Evolutionary conservation across 2,329 filamentous ascomycete genomes (phyloP), one percentile per base, ranked within the genome.

Genomic region (Geosmithia putterillii): DNA sequence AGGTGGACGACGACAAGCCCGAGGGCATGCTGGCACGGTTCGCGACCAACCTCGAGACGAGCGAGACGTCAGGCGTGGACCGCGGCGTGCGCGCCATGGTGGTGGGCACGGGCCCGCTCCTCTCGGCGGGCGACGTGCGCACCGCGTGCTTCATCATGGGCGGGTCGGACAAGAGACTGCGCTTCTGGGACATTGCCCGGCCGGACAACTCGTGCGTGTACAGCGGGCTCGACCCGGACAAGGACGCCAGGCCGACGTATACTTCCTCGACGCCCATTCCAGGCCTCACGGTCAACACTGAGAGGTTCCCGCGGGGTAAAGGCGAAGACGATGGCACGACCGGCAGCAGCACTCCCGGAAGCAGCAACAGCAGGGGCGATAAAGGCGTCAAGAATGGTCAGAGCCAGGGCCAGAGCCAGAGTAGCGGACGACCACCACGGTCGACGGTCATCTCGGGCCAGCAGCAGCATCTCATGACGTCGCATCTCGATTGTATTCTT

Each of bases 11-110:
- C 48, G 89, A 95, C 57, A 82, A 79, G 48, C 78, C 85, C 1
- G 88, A 94, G 59, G 81, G 84, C 25, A 88, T 95, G 77, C 76
- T 96, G 9, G 79, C 79, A 21, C 81, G 87, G 5, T 94, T 95
- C 56, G 86, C 86, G 7, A 86, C 81, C 1, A 76, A 77, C 38
- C 71, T 89, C 10, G 83, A 87, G 51, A 71, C 74, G 14, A 72
- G 67, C 21, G 70, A 71, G 8, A 69, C 64, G 12, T 67, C 67
- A 4, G 73, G 68, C 46, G 64, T 67, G 7, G 81, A 85, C 54
- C 68, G 76, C 41, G 83, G 84, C n/a, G 77, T 90, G 43, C 76
- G 83, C 44, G 80, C 85, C 3, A 80, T 95, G 64, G 69, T 79
- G 1, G 76, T 85, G 9, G 86, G 85, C 7, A 75, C 80, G 9